Evolutionary conservation across 768 basidiomycete genomes (phyloP).

Genomic region (Lactifluus pinguis): DNA sequence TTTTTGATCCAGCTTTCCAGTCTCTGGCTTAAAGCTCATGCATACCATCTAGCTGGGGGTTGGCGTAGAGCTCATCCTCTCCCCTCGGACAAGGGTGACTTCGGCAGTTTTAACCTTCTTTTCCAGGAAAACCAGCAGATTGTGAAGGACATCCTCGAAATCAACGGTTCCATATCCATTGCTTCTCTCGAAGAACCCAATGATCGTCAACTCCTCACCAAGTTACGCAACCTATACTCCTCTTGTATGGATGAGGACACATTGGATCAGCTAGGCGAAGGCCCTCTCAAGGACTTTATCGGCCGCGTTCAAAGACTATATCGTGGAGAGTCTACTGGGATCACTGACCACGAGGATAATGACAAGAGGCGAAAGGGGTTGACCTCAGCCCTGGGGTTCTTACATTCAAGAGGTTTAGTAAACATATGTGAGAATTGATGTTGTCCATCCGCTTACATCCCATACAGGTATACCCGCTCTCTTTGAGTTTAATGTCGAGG

Average conservation of each 20-base stretch:
- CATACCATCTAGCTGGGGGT: slow-evolving; percentile 55
- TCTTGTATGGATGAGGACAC: slow-evolving; percentile 76
- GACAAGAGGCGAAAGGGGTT: slow-evolving; percentile 43
- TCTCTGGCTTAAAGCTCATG: neutral
- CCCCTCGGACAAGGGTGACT: slow-evolving; percentile 74
- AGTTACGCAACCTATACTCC: slow-evolving; percentile 61
- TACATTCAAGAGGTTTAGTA: slow-evolving; percentile 71
- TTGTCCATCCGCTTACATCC: neutral
- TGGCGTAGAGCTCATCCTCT: slow-evolving; percentile 81
- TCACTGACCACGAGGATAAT: slow-evolving; percentile 19
- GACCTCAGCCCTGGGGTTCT: slow-evolving; percentile 74
- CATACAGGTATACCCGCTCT: slow-evolving; percentile 61
- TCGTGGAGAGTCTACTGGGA: slow-evolving; percentile 40
- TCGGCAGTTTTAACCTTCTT: slow-evolving; percentile 64
- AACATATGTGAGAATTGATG: neutral
- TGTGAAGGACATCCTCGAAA: slow-evolving; percentile 62
- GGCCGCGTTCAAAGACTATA: slow-evolving; percentile 52
- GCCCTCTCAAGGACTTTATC: slow-evolving; percentile 62
- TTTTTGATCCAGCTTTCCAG: slow-evolving; percentile 19
- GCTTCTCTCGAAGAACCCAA: slow-evolving; percentile 25
- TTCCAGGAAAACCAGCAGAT: slow-evolving; percentile 70
- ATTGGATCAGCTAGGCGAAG: slow-evolving; percentile 64
- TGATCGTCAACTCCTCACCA: slow-evolving; percentile 50
- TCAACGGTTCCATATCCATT: slow-evolving; percentile 23
- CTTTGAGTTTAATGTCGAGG: slow-evolving; percentile 78